Conservation (phyloP, 148 eudicot species). For the Rhododendron ferrugineum region DNA sequence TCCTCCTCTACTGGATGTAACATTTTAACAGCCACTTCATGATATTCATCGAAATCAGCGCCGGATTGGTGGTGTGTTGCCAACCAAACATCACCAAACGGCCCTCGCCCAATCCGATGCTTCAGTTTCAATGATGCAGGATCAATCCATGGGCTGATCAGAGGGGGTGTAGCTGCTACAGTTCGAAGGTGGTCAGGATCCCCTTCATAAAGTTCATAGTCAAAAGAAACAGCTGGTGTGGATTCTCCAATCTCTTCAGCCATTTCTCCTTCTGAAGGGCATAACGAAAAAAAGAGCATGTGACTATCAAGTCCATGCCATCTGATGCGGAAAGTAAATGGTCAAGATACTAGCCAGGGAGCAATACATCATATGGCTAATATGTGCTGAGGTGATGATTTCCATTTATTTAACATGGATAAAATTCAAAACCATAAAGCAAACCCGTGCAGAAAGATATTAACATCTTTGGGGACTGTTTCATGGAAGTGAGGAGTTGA, state of each 20-base stretch:
- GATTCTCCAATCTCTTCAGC: conserved; percentile 22
- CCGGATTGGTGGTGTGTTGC: conserved; percentile 83
- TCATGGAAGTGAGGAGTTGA: background rate
- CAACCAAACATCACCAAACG: conserved; percentile 83
- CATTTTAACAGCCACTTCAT: conserved; percentile 86
- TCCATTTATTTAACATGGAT: background rate
- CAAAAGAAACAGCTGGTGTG: conserved; percentile 43
- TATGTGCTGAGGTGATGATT: background rate
- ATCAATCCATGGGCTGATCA: conserved; percentile 53
- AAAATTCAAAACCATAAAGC: background rate
- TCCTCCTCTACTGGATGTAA: conserved; percentile 58
- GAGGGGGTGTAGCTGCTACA: conserved; percentile 57
- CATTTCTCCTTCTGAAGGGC: conserved; percentile 17
- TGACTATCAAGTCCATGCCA: background rate
- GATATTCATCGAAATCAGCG: conserved; percentile 75
- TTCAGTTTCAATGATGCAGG: conserved; percentile 62
- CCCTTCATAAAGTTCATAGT: conserved; percentile 72
- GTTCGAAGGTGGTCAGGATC: conserved; percentile 74
- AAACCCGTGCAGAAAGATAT: background rate
- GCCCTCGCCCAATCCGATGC: conserved; percentile 80
- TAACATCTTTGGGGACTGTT: background rate
- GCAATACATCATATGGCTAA: background rate
- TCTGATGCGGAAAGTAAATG: background rate
- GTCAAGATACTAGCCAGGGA: background rate
- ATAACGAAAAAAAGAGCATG: background rate